These are phyloP conservation scores for Neocucurbitaria cava DNA, from an alignment of 2,329 filamentous ascomycete genomes.

Conservation along the genomic window DNA sequence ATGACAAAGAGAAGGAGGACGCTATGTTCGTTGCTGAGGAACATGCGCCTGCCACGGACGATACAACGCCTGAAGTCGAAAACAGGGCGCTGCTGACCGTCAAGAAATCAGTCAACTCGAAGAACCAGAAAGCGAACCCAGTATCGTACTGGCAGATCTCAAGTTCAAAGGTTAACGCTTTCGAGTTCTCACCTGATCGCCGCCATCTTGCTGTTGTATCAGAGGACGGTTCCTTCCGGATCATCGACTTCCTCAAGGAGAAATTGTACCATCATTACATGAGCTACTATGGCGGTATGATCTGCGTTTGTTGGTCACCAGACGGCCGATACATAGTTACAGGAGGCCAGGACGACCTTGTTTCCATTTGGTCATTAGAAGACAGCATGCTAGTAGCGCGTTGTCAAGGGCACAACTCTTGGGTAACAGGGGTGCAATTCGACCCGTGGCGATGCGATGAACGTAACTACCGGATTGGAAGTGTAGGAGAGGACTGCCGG, in stretches of 20 bases:
- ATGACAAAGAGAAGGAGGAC: conserved; percentile 97
- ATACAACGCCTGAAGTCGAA: conserved; percentile 40
- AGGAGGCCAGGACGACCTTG: conserved; percentile 92
- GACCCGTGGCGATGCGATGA: conserved; percentile 98
- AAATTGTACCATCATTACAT: conserved; percentile 88
- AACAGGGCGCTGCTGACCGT: conserved; percentile 66
- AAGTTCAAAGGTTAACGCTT: conserved; percentile 87
- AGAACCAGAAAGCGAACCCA: conserved; percentile 91
- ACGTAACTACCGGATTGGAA: conserved; percentile 93
- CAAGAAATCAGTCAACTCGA: conserved; percentile 90
- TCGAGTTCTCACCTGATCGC: conserved; percentile 90
- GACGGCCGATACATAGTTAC: conserved; percentile 96
- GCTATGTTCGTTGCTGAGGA: conserved; percentile 77
- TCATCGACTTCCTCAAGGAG: conserved; percentile 92
- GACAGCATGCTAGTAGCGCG: conserved; percentile 86
- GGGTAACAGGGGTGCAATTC: conserved; percentile 92
- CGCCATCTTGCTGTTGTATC: conserved; percentile 87
- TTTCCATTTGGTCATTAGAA: conserved; percentile 91
- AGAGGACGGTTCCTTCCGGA: conserved; percentile 86
- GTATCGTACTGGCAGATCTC: conserved; percentile 92
- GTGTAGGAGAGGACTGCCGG: conserved; percentile 91
- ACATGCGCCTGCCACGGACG: conserved; percentile 27
- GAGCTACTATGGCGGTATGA: conserved; percentile 91
- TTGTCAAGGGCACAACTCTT: conserved; percentile 94
- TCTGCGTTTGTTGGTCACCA: conserved; percentile 95